phyloP scores from a whole-genome alignment of 1,284 basidiomycete genomes.

The Leccinum huronense region DNA sequence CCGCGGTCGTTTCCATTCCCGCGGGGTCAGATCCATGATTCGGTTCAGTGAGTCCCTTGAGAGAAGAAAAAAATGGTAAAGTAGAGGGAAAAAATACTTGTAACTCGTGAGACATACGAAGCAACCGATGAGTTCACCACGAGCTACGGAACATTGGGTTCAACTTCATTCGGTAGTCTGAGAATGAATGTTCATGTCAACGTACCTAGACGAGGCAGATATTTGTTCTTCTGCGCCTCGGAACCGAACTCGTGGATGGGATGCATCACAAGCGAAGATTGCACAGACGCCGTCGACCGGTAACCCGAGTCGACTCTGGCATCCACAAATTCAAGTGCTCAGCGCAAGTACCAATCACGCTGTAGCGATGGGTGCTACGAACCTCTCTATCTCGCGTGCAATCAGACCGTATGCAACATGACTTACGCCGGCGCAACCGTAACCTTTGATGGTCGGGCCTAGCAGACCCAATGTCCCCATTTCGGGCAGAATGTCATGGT shows the following conservation, averaged over 20 bases:
- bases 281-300: slow-evolving; percentile 93
- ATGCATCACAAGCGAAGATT: slow-evolving; percentile 98
- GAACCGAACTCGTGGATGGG: slow-evolving; percentile 93
- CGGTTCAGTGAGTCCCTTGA: slow-evolving; percentile 89
- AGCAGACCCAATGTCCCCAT: slow-evolving; percentile 93
- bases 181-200: neutral
- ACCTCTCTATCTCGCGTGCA: slow-evolving; percentile 91
- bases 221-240: slow-evolving; percentile 89
- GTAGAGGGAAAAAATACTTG: slow-evolving; percentile 2
- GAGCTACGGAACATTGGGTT: slow-evolving; percentile 49
- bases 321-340: slow-evolving; percentile 1
- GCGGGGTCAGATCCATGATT: slow-evolving; percentile 95
- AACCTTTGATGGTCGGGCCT: slow-evolving; percentile 90
- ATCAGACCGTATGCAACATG: slow-evolving; percentile 93
- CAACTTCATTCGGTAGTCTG: slow-evolving; percentile 8
- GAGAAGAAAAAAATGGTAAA: slow-evolving; percentile 1
- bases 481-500: slow-evolving; percentile 76
- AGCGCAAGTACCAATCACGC: neutral
- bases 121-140: slow-evolving; percentile 87
- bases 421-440: slow-evolving; percentile 93
- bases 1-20: slow-evolving; percentile 91
- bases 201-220: slow-evolving; percentile 79
- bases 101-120: slow-evolving; percentile 61
- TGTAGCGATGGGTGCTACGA: slow-evolving; percentile 15
- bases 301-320: slow-evolving; percentile 91